Evolutionary conservation across 305 asterid genomes (phyloP).

Genomic region (Plantago coronopus): DNA sequence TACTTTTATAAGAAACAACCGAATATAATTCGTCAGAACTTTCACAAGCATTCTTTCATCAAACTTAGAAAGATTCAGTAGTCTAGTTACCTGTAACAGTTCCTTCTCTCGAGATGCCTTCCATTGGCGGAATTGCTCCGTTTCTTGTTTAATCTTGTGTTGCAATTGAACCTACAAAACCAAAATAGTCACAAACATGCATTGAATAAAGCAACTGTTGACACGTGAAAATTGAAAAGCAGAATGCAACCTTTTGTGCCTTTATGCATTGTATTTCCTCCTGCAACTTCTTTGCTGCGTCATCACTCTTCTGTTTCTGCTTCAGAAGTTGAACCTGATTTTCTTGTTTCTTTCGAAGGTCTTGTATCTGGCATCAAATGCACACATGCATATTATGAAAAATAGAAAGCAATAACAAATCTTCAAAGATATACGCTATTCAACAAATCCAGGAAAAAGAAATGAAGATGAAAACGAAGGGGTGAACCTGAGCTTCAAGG

Average conservation of each 20-base stretch:
- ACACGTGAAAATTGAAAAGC: not conserved
- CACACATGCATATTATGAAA: conserved; percentile 1
- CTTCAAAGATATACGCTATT: not conserved
- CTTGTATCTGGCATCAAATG: conserved; percentile 69
- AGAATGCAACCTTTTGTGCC: conserved; percentile 75
- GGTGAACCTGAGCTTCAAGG: conserved; percentile 84
- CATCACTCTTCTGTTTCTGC: conserved; percentile 98
- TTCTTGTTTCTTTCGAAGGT: conserved; percentile 95
- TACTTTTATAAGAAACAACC: no score
- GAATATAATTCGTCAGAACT: no score
- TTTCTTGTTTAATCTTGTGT: conserved; percentile 94
- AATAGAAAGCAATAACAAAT: conserved; percentile 8
- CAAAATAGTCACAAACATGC: conserved; percentile 14
- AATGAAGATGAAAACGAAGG: not conserved
- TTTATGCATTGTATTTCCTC: conserved; percentile 97
- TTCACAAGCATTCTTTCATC: not conserved
- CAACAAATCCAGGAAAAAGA: not conserved
- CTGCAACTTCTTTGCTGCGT: conserved; percentile 86
- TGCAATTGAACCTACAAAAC: conserved; percentile 82
- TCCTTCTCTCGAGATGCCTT: conserved; percentile 97
- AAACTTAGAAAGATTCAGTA: conserved; percentile 4
- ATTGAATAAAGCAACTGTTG: not conserved
- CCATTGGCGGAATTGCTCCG: conserved; percentile 98
- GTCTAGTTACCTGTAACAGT: conserved; percentile 63
- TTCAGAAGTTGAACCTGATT: conserved; percentile 87